Evolutionary conservation across 306 rosid species (phyloP).

Genomic region (Lagenaria siceraria): DNA sequence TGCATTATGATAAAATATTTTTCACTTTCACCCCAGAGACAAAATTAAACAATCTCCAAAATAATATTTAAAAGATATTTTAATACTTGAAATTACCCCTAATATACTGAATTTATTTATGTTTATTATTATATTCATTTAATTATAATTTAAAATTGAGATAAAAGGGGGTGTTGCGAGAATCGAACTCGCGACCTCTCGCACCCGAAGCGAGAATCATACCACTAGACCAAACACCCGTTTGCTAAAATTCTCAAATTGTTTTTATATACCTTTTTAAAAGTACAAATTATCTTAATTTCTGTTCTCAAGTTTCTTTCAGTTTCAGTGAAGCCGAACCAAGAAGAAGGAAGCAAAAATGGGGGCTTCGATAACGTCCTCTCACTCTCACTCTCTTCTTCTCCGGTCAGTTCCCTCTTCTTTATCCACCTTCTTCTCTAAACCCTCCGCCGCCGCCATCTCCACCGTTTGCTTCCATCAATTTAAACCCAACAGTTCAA

Average conservation of each 20-base stretch:
- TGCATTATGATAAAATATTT: too few species aligned
- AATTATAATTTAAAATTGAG: too few species aligned
- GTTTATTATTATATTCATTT: too few species aligned
- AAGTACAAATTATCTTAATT: not conserved
- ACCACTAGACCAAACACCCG: constrained; percentile 11
- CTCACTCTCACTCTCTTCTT: constrained; percentile 28
- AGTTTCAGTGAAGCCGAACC: not conserved
- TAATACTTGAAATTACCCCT: too few species aligned
- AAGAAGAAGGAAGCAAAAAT: constrained; percentile 14
- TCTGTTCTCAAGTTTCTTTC: not conserved
- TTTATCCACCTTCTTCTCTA: constrained; percentile 17
- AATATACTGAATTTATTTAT: too few species aligned
- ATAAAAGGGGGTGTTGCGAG: constrained; percentile 51
- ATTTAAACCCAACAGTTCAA: not conserved
- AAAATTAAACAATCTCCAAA: too few species aligned
- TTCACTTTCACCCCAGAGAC: too few species aligned
- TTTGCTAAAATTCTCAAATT: too few species aligned
- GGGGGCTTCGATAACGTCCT: constrained; percentile 29
- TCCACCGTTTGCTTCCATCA: constrained; percentile 7
- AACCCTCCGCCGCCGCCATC: constrained; percentile 25
- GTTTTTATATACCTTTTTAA: too few species aligned
- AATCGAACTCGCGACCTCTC: constrained; percentile 47
- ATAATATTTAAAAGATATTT: too few species aligned
- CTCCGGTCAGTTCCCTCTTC: constrained; percentile 20
- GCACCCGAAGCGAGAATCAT: constrained; percentile 13